Evolutionary conservation across 345 rosid species (phyloP).

Genomic region (Gossypium rotundifolium): DNA sequence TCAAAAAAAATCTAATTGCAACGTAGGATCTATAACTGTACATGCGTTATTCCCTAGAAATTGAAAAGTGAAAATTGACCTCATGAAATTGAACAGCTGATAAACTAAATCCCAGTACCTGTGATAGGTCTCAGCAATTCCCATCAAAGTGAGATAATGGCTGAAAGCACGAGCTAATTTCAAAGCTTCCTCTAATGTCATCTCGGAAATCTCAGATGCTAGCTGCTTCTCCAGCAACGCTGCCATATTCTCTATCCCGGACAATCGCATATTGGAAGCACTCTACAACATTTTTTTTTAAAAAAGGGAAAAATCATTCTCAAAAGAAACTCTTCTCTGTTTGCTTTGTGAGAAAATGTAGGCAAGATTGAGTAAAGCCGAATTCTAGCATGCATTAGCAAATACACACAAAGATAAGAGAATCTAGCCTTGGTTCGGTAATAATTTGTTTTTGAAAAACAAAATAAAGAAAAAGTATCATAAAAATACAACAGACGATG

Average conservation of each 20-base stretch:
- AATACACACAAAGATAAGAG: background rate
- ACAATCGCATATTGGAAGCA: conserved; percentile 81
- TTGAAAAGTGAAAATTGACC: background rate
- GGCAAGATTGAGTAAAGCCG: background rate
- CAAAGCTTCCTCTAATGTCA: conserved; percentile 85
- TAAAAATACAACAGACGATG: background rate
- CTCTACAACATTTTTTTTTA: conserved; percentile 30
- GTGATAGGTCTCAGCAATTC: conserved; percentile 94
- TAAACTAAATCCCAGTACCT: conserved; percentile 35
- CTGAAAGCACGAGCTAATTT: conserved; percentile 85
- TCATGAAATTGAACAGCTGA: background rate
- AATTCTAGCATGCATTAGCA: background rate
- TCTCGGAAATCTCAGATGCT: conserved; percentile 65
- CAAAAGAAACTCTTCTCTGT: background rate
- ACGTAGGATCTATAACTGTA: background rate
- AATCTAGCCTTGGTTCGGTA: background rate
- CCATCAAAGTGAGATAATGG: conserved; percentile 91
- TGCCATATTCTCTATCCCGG: conserved; percentile 77
- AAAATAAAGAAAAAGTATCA: background rate
- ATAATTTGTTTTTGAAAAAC: background rate
- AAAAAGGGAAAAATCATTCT: background rate
- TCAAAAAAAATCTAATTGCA: background rate
- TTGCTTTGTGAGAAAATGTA: background rate
- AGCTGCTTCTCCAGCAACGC: conserved; percentile 80
- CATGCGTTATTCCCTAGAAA: background rate